phyloP scores from a whole-genome alignment of 192 early-diverging fungal genomes.

The Entophlyctis luteolus region DNA sequence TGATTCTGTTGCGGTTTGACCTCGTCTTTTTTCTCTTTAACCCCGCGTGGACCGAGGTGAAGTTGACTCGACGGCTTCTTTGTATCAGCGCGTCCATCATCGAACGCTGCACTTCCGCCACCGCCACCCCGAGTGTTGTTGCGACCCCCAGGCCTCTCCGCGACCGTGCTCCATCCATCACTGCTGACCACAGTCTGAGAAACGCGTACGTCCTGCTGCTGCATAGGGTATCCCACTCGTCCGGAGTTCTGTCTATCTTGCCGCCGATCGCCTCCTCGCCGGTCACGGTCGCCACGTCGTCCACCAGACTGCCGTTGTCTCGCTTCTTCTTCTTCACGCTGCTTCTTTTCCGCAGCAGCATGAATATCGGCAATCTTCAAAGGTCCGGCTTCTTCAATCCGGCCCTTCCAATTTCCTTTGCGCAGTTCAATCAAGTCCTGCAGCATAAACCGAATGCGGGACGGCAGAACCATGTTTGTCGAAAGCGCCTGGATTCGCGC shows the following conservation, averaged over 20 bases:
- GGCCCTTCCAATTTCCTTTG: conserved; percentile 69
- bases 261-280: conserved; percentile 24
- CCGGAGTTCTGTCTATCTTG: conserved; percentile 48
- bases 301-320: conserved; percentile 60
- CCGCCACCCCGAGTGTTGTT: too few species aligned
- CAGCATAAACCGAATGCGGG: conserved; percentile 93
- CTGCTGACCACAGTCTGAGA: too few species aligned
- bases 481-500: conserved; percentile 73
- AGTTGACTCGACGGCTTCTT: conserved; percentile 21
- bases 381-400: conserved; percentile 64
- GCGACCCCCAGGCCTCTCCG: too few species aligned
- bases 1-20: conserved; percentile 14
- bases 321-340: conserved; percentile 69
- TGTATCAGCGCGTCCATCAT: conserved; percentile 1
- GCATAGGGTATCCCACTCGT: too few species aligned
- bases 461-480: conserved; percentile 61
- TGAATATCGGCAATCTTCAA: conserved; percentile 92
- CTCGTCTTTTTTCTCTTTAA: conserved; percentile 27
- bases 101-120: neutral
- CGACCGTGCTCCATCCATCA: conserved; percentile 10
- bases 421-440: conserved; percentile 83
- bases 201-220: too few species aligned
- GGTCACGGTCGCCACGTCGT: conserved; percentile 51
- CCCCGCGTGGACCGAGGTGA: conserved; percentile 34
- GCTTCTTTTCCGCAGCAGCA: conserved; percentile 61